Evolutionary conservation across 1,284 basidiomycete genomes (phyloP).

Genomic region (Xerocomus nothofagi): DNA sequence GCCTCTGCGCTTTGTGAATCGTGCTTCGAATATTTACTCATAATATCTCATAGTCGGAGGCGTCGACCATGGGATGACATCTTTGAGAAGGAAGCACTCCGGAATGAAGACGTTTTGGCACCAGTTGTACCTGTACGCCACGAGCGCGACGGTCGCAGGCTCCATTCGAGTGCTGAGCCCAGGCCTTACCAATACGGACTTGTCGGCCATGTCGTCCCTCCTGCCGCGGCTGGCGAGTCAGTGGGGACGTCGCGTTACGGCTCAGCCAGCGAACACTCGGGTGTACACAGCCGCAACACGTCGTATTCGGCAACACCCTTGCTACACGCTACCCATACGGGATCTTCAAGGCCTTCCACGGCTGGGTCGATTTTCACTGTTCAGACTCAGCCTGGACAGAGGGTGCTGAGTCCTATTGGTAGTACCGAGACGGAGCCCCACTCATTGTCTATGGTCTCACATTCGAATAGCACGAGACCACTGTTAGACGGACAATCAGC

Average conservation of each 20-base stretch:
- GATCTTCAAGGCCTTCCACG: constrained; percentile 45
- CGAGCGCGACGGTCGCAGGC: constrained; percentile 14
- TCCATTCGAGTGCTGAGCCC: constrained; percentile 27
- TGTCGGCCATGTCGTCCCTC: constrained; percentile 44
- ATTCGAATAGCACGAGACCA: constrained; percentile 15
- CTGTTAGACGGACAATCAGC: constrained; percentile 3
- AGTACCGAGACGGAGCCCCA: constrained; percentile 11
- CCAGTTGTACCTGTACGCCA: constrained; percentile 6
- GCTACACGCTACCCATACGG: constrained; percentile 20
- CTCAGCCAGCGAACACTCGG: constrained; percentile 25
- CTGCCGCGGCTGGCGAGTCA: constrained; percentile 39
- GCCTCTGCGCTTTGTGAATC: not conserved
- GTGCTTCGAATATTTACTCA: constrained; percentile 12
- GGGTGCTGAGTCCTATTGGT: constrained; percentile 4
- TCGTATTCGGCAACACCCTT: constrained; percentile 31
- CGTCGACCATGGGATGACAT: constrained; percentile 50
- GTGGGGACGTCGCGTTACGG: constrained; percentile 26
- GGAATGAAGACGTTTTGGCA: constrained; percentile 14
- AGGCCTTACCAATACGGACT: constrained; percentile 54
- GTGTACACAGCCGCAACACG: constrained; percentile 31
- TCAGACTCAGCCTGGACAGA: constrained; percentile 12
- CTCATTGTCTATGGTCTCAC: constrained; percentile 27
- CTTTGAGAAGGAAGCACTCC: constrained; percentile 42
- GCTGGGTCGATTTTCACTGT: constrained; percentile 37
- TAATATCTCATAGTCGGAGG: constrained; percentile 40